A percentile compares a stretch with the other conserved stretches of the same genome.
Conservation (phyloP, 2,329 filamentous ascomycete species). For the Xylariaceae sp. region DNA sequence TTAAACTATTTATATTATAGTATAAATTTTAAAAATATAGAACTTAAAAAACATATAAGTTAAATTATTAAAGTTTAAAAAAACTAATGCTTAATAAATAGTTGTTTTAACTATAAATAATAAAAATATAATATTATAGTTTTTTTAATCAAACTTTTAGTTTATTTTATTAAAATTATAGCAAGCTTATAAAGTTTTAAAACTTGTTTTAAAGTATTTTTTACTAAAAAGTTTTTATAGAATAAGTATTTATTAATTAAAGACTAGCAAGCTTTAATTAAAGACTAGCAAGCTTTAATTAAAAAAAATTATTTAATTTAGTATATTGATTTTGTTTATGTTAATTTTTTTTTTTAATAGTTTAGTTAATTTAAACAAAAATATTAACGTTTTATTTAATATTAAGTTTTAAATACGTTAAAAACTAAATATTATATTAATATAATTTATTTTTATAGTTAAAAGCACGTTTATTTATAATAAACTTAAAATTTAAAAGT, state of each 20-base stretch:
- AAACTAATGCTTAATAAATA: not conserved
- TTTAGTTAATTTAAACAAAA: slow-evolving; percentile 5
- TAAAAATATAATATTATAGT: slow-evolving; percentile 7
- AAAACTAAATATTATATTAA: slow-evolving; percentile 8
- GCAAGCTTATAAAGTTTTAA: slow-evolving; percentile 7
- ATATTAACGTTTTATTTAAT: slow-evolving; percentile 4
- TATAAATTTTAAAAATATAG: not conserved
- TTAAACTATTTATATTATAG: not conserved
- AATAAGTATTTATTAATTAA: slow-evolving; percentile 15
- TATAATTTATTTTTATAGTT: slow-evolving; percentile 9
- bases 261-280: slow-evolving; percentile 4
- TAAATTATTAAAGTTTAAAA: slow-evolving; percentile 5
- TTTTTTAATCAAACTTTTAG: slow-evolving; percentile 5
- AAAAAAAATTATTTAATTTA: slow-evolving; percentile 5
- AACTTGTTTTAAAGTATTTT: not conserved
- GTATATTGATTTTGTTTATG: not conserved
- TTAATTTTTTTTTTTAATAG: slow-evolving; percentile 11
- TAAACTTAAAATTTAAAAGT: slow-evolving; percentile 10
- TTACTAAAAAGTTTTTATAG: slow-evolving; percentile 6
- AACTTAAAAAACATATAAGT: not conserved
- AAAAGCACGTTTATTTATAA: slow-evolving; percentile 11
- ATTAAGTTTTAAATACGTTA: not conserved
- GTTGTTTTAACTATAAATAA: not conserved
- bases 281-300: slow-evolving; percentile 3
- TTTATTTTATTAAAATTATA: not conserved